phyloP scores from a whole-genome alignment of 345 rosid genomes.

The Aurinia saxatilis region DNA sequence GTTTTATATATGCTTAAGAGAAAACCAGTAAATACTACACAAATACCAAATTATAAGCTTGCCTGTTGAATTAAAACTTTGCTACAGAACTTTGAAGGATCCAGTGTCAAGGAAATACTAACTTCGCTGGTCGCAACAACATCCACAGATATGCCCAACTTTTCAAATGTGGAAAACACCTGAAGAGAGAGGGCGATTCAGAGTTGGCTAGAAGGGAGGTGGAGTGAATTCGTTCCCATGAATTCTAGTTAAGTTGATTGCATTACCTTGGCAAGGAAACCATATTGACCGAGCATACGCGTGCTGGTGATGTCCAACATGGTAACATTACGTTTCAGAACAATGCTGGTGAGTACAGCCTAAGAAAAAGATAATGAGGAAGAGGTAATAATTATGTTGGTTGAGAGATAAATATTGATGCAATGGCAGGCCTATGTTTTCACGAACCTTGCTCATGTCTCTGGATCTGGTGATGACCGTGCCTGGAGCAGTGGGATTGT shows the following conservation, averaged over 20 bases:
- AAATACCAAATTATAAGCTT: constrained; percentile 19
- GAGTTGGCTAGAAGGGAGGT: neutral
- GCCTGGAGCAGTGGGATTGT: constrained; percentile 86
- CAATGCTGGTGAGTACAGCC: constrained; percentile 92
- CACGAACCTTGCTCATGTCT: constrained; percentile 85
- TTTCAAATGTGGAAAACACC: constrained; percentile 88
- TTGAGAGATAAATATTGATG: neutral
- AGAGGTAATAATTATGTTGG: neutral
- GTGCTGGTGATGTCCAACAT: constrained; percentile 92
- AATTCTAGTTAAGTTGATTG: no score
- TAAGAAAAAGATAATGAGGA: constrained; percentile 20
- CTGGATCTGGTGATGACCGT: constrained; percentile 75
- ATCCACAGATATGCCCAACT: constrained; percentile 87
- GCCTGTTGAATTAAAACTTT: constrained; percentile 84
- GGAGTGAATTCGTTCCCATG: neutral
- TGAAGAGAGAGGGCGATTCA: neutral
- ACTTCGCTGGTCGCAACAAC: constrained; percentile 97
- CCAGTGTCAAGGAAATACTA: constrained; percentile 84
- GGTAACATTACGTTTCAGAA: constrained; percentile 85
- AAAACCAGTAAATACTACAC: neutral
- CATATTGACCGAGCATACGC: constrained; percentile 94
- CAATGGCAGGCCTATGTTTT: neutral
- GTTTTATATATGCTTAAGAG: constrained; percentile 43
- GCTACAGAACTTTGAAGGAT: constrained; percentile 88
- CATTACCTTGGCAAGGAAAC: constrained; percentile 84